Percentiles rank a stretch among this genome's conserved stretches.
phyloP scores from a whole-genome alignment of 345 rosid genomes.

The Linum lewisii region DNA sequence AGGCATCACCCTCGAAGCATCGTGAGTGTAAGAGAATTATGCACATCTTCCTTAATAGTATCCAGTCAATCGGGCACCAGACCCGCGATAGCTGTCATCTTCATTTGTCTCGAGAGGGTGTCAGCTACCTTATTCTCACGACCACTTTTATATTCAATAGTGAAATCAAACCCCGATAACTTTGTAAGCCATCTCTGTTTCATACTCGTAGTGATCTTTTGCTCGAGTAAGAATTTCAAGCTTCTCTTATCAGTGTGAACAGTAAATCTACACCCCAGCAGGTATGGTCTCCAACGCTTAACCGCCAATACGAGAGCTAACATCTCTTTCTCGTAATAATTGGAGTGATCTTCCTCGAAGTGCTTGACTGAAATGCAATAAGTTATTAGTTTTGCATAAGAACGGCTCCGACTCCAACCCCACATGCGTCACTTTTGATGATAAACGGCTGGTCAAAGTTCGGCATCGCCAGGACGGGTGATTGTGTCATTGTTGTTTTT shows the following conservation, averaged over 20 bases:
- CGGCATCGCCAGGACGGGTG: too few species aligned
- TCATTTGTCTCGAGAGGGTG: not conserved
- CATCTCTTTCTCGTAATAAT: not conserved
- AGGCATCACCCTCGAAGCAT: too few species aligned
- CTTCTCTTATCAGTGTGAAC: not conserved
- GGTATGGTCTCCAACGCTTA: not conserved
- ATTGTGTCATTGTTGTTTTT: too few species aligned
- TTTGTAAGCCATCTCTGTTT: slow-evolving; percentile 1
- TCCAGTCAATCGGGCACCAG: too few species aligned
- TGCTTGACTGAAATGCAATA: not conserved
- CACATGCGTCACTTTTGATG: not conserved
- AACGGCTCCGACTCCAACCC: not conserved
- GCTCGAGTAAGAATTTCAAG: not conserved
- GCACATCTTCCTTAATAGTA: too few species aligned
- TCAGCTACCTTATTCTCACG: not conserved
- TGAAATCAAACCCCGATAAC: slow-evolving; percentile 2
- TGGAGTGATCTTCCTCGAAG: not conserved
- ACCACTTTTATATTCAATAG: not conserved
- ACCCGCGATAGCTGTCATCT: too few species aligned
- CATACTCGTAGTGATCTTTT: not conserved
- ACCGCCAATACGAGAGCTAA: not conserved
- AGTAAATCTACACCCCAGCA: not conserved
- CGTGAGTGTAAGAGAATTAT: too few species aligned
- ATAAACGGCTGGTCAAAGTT: too few species aligned
- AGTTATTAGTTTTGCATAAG: not conserved